A percentile compares a stretch with the other conserved stretches of the same genome.
phyloP scores from a whole-genome alignment of 2,329 filamentous ascomycete genomes.

The Calonectria montana region DNA sequence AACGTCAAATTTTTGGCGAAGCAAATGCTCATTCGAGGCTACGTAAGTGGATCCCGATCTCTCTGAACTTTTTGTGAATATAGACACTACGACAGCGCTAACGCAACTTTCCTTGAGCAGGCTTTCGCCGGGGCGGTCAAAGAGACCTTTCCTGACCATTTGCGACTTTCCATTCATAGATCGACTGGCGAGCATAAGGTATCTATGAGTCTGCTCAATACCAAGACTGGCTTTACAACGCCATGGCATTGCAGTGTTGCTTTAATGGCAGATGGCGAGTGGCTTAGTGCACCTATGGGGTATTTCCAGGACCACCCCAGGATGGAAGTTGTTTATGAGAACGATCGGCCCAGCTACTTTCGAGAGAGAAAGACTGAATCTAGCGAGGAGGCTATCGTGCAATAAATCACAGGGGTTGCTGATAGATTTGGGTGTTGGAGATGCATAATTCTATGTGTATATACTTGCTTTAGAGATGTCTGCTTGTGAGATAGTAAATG shows the following conservation, averaged over 20 bases:
- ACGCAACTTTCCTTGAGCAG: conserved; percentile 18
- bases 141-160: conserved; percentile 37
- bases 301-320: conserved; percentile 37
- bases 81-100: background rate
- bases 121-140: conserved; percentile 45
- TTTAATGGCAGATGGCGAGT: conserved; percentile 34
- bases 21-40: background rate
- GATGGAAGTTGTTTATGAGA: conserved; percentile 37
- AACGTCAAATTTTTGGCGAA: background rate
- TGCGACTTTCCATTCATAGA: conserved; percentile 46
- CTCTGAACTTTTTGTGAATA: background rate
- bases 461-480: too few relatives aligned
- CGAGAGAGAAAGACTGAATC: conserved; percentile 18
- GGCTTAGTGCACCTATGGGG: conserved; percentile 40
- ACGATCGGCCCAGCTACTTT: conserved; percentile 38
- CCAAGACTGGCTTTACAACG: conserved; percentile 45
- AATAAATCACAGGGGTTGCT: too few relatives aligned
- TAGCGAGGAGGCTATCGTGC: too few relatives aligned
- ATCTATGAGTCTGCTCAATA: conserved; percentile 44
- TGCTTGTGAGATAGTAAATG: too few relatives aligned
- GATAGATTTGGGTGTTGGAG: too few relatives aligned
- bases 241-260: conserved; percentile 46
- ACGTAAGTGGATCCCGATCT: conserved; percentile 32
- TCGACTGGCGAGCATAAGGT: conserved; percentile 43
- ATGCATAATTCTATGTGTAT: too few relatives aligned